Percentiles rank a stretch among this genome's conserved stretches.
Evolutionary conservation across 176 grass and related monocot genomes (phyloP).

Genomic region (Rhynchospora tenuis): DNA sequence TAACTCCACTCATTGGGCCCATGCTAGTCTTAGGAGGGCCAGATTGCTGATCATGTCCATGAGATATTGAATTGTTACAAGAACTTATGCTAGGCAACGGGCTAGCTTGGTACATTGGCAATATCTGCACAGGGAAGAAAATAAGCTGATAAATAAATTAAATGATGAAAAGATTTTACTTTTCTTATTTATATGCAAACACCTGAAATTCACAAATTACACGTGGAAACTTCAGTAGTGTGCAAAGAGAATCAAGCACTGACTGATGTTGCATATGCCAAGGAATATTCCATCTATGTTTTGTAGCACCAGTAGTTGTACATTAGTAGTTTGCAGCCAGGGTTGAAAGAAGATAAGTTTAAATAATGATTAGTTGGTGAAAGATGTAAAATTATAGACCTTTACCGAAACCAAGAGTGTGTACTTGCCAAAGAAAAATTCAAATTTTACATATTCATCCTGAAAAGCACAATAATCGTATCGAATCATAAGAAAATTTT

Average conservation of each 20-base stretch:
- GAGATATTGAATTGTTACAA: neutral
- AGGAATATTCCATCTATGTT: neutral
- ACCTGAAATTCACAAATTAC: neutral
- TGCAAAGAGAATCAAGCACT: neutral
- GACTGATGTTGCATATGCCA: neutral
- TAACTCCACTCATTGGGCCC: conserved; percentile 29
- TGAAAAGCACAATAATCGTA: neutral
- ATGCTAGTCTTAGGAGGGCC: conserved; percentile 33
- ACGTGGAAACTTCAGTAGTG: neutral
- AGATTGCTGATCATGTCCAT: conserved; percentile 36
- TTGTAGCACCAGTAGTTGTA: neutral
- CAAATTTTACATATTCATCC: neutral
- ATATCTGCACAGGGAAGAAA: neutral
- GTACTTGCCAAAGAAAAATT: neutral
- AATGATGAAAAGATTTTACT: neutral
- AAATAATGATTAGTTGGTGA: neutral
- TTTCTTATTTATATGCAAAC: neutral
- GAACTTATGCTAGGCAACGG: conserved; percentile 29
- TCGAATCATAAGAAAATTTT: neutral
- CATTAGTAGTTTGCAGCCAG: neutral
- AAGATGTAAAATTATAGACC: neutral
- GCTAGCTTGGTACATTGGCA: conserved; percentile 32
- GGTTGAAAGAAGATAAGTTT: neutral
- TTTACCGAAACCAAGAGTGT: neutral
- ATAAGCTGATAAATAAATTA: neutral